Base-by-base conservation (phyloP, 2,329 filamentous ascomycete genomes). In the Lomentospora prolificans region DNA sequence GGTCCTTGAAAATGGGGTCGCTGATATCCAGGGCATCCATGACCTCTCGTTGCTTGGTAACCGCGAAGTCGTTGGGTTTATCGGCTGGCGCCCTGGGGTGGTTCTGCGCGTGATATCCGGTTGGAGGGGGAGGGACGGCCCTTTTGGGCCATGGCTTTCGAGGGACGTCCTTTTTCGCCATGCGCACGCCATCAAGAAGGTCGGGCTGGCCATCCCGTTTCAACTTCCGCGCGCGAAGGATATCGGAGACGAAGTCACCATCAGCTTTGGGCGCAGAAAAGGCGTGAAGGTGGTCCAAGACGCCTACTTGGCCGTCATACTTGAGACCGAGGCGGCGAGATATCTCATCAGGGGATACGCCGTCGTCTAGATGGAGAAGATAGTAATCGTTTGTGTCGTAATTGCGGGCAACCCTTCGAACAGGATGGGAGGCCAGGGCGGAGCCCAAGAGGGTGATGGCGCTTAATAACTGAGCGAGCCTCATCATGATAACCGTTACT, bases 301-400 rank as follows among this genome's bases (percentile, higher is more conserved):
- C 81, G 61, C 88, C 87, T 17, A 97, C 77, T 50, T 81, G 81
- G 36, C 92, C 92, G 64, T 96, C 88, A 69, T 96, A 85, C 48
- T 80, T 77, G 51, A 96, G 75, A 19, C 89, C 90, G 7, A 99
- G 75, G 22, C 82, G 78, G 50, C 75, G 72, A 27, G 90, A 90
- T 60, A 96, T 76, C 41, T 86, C 76, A 24, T 79, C 72, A 14
- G 90, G 90, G 12, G 82, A 77, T 5, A 80, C 76, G 36, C 79
- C 75, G 10, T 80, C 73, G 58, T 86, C 81, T 64, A 99, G 80
- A 61, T 96, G 88, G 50, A 99, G 77, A 60, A 95, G 90, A 69
- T 97, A 96, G 73, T 95, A 97, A 70, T 99, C 92, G 70, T 90
- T 83, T 39, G 80, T 77, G 52, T 87, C 80, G 75, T 95, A 89